Percentiles rank a stretch among this genome's conserved stretches.
phyloP scores from a whole-genome alignment of 108 stramenopile species.

The Nitzschia sp. region DNA sequence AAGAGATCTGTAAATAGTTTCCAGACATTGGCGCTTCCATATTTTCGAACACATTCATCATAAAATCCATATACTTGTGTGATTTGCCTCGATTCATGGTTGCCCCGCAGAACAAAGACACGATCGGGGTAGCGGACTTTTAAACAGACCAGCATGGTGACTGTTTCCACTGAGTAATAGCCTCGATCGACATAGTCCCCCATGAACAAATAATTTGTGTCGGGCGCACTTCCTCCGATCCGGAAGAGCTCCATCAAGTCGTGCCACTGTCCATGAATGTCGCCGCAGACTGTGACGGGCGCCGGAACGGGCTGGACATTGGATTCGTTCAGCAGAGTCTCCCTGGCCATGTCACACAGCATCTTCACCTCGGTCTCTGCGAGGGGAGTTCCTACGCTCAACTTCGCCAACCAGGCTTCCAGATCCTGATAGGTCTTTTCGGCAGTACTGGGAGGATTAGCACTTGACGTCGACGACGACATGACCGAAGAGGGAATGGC shows the following conservation, averaged over 20 bases:
- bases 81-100: slow-evolving; percentile 92
- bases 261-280: slow-evolving; percentile 94
- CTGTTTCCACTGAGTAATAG: slow-evolving; percentile 97
- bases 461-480: background rate
- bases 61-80: slow-evolving; percentile 99
- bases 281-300: slow-evolving; percentile 92
- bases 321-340: slow-evolving; percentile 81
- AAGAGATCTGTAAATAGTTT: slow-evolving; percentile 97
- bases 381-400: slow-evolving; percentile 82
- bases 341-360: slow-evolving; percentile 82
- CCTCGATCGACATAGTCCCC: slow-evolving; percentile 99
- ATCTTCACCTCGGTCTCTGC: slow-evolving; percentile 84
- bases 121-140: slow-evolving; percentile 96
- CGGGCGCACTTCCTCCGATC: slow-evolving; percentile 94
- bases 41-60: slow-evolving; percentile 98
- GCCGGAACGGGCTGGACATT: slow-evolving; percentile 91
- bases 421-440: slow-evolving; percentile 63
- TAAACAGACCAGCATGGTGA: slow-evolving; percentile 91
- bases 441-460: slow-evolving; percentile 20
- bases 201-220: slow-evolving; percentile 99
- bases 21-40: slow-evolving; percentile 97
- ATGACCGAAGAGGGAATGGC: slow-evolving; percentile 11
- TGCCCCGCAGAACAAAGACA: slow-evolving; percentile 93
- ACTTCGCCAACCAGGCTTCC: slow-evolving; percentile 85
- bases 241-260: slow-evolving; percentile 93